Evolutionary conservation across 2,329 filamentous ascomycete genomes (phyloP), one percentile per base, ranked within the genome.

Genomic region (Colletotrichum spinosum): DNA sequence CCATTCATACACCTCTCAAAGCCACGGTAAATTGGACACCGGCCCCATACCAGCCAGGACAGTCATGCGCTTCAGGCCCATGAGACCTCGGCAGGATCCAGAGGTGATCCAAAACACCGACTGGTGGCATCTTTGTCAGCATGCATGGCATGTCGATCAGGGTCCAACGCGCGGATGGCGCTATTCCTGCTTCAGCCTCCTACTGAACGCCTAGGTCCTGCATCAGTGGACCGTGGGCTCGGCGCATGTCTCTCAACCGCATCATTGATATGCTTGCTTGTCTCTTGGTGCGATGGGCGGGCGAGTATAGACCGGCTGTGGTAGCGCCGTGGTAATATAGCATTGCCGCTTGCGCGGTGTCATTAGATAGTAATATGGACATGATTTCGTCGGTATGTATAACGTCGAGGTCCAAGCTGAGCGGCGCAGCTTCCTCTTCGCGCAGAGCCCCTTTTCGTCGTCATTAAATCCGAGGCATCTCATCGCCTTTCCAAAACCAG

Each of bases 231-330:
- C 41, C 44, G 46, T 48, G 35, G 13, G 42, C 46, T 55, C 11
- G 50, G 37, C 46, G 35, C 41, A 49, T 56, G 51, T 65, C 46
- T 65, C 62, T 62, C 52, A 65, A 46, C 42, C 44, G 52, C 62
- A 65, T 25, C 25, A 25, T 25, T 25, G 25, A 25, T 5, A 1
- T 25, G 25, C 25, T 25, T 25, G 25, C 25, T 25, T 25, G 4
- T 25, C 25, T 25, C 25, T 25, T 25, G 4, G 25, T 25, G 25
- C 25, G 25, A 25, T 25, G 25, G 25, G 25, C 25, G 25, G 25
- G 25, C 25, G 25, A 25, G 25, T 25, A 25, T 25, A 25, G 25
- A 25, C 25, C 25, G 25, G 25, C 25, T 25, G 25, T 5, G 3
- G 25, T 25, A 25, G 25, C 25, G 25, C 25, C 25, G 25, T 25